Conservation (phyloP, 257 asterid genomes). For the Scutellaria barbata region DNA sequence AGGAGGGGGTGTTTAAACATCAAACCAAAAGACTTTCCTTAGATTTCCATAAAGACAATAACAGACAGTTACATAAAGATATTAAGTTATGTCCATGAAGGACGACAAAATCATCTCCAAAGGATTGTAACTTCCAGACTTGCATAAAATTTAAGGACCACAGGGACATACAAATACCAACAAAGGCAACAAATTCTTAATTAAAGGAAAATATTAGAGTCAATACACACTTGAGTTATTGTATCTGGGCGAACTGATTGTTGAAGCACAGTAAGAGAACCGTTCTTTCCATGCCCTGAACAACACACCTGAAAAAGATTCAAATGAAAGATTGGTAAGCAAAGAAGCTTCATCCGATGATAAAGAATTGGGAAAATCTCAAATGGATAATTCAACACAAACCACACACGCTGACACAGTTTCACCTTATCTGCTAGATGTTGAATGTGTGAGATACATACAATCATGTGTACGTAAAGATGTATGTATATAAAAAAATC, state of each 20-base stretch:
- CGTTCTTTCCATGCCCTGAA: conserved; percentile 99
- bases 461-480: no score
- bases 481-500: no score
- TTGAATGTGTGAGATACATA: no score
- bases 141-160: conserved; percentile 22
- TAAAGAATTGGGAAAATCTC: conserved; percentile 14
- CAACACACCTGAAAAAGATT: conserved; percentile 80
- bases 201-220: conserved; percentile 32
- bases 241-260: conserved; percentile 93
- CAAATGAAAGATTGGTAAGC: conserved; percentile 36
- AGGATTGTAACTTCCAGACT: conserved; percentile 31
- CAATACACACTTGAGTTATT: conserved; percentile 77
- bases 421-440: no score
- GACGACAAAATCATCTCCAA: conserved; percentile 24
- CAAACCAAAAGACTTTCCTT: background rate
- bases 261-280: conserved; percentile 89
- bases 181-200: conserved; percentile 6
- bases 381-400: conserved; percentile 27
- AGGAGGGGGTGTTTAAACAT: background rate
- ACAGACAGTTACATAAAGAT: background rate
- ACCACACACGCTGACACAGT: no score
- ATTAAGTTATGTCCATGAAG: conserved; percentile 9
- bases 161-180: background rate
- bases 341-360: conserved; percentile 31
- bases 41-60: conserved; percentile 8